Percentiles rank a stretch among this genome's conserved stretches.
Conservation (phyloP, 1,139 yeast genomes). For the Saccharomyces hybrid region DNA sequence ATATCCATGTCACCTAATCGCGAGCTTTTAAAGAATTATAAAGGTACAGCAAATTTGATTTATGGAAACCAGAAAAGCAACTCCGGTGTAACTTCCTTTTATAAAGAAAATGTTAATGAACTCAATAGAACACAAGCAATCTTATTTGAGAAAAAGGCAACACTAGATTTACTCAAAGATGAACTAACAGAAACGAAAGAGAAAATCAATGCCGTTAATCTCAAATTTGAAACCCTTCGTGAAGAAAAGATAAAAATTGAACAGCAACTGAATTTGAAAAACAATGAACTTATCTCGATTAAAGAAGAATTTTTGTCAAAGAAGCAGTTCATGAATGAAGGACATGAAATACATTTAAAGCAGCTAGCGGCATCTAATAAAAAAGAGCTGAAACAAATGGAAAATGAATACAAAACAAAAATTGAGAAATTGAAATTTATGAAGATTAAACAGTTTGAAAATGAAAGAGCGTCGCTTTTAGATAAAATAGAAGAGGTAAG, state of each 20-base stretch:
- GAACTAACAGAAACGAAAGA: conserved; percentile 20
- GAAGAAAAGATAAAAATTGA: conserved; percentile 34
- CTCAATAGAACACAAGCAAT: conserved; percentile 25
- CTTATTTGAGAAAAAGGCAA: conserved; percentile 23
- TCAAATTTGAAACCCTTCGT: conserved; percentile 22
- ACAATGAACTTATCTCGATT: conserved; percentile 38
- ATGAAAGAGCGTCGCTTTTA: conserved; percentile 24
- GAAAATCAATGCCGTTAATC: conserved; percentile 20
- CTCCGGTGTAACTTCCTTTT: conserved; percentile 19
- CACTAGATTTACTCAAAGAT: conserved; percentile 24
- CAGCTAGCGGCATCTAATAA: conserved; percentile 36
- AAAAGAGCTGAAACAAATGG: conserved; percentile 34
- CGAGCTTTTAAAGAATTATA: not conserved
- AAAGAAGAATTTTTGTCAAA: conserved; percentile 31
- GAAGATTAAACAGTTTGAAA: conserved; percentile 30
- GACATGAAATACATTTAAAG: conserved; percentile 34
- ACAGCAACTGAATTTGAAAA: conserved; percentile 32
- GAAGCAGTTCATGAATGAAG: conserved; percentile 31
- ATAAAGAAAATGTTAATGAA: conserved; percentile 28
- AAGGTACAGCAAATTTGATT: not conserved
- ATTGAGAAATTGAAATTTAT: conserved; percentile 35
- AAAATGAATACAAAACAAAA: conserved; percentile 33
- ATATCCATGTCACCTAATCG: not conserved
- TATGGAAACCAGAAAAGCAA: not conserved
- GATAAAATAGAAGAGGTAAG: conserved; percentile 21